Evolutionary conservation across 2,329 filamentous ascomycete genomes (phyloP), one percentile per base, ranked within the genome.

Genomic region (Sphaceloma murrayae): DNA sequence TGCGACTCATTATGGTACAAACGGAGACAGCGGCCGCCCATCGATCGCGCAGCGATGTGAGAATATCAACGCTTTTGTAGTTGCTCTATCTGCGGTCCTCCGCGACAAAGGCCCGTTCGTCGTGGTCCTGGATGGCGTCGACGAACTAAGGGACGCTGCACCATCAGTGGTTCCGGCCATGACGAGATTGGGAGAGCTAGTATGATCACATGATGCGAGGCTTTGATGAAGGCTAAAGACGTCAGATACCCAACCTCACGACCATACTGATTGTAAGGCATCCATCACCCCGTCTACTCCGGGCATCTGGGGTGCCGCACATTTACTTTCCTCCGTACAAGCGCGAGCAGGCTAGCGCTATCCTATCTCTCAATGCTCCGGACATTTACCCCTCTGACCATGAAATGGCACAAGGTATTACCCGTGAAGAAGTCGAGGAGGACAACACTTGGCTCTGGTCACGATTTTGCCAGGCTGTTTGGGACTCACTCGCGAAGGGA

Each of bases 91-190:
- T 49, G 74, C 70, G 56, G 67, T 85, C 62, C 62, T 88, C 34
- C 64, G 70, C 40, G 68, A 70, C 2, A 48, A 50, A n/a, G 48
- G 51, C 51, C 78, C 80, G 51, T 87, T 94, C 54, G 78, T 89
- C 6, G 63, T 96, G 47, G 84, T 95, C 8, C 73, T 96, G 50
- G 91, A 96, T 66, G 85, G 78, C 8, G 80, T 96, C 46, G 89
- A 96, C 60, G 75, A 73, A 50, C 84, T 94, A 60, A 73, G 82
- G 55, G 89, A 96, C 57, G 78, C 82, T 4, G 77, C 83, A 4
- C 73, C 78, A 2, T 94, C 85, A 1, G 65, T 96, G 10, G 66
- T 94, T 3, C 80, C 88, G 22, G 87, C 85, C 9, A 65, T 98
- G 49, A 85, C 83, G 16, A 75, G 88, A 49, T 62, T 98, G 14